These are phyloP conservation scores for Cercospora nicotianae DNA, from an alignment of 2,329 filamentous ascomycete genomes.

Conservation along the genomic window DNA sequence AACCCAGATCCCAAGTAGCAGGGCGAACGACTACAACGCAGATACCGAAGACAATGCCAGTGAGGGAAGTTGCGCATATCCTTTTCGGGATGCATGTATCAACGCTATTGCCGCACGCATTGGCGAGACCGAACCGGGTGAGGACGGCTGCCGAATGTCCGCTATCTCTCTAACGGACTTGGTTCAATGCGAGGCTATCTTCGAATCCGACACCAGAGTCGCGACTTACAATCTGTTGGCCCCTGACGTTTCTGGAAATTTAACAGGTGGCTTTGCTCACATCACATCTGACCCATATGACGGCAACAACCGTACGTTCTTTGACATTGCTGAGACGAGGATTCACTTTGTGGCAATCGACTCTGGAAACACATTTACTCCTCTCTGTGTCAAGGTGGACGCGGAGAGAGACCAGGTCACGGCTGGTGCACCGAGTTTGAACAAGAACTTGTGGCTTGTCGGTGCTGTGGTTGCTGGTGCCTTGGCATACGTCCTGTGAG, in stretches of 20 bases:
- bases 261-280: conserved; percentile 17
- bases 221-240: conserved; percentile 15
- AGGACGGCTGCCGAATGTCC: conserved; percentile 13
- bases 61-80: conserved; percentile 16
- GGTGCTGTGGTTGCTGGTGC: conserved; percentile 12
- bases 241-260: conserved; percentile 1
- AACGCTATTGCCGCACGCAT: conserved; percentile 12
- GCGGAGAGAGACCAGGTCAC: conserved; percentile 10
- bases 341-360: conserved; percentile 19
- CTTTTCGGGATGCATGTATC: conserved; percentile 14
- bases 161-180: conserved; percentile 10
- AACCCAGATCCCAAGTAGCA: conserved; percentile 5
- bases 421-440: conserved; percentile 5
- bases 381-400: conserved; percentile 17
- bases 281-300: conserved; percentile 16
- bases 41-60: conserved; percentile 18
- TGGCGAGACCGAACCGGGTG: conserved; percentile 11
- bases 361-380: conserved; percentile 16
- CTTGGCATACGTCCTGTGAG: conserved; percentile 14
- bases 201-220: conserved; percentile 4
- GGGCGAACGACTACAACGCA: conserved; percentile 8
- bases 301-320: conserved; percentile 10
- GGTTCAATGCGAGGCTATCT: conserved; percentile 14
- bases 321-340: conserved; percentile 13
- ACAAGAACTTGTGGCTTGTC: conserved; percentile 12